Conservation (phyloP, 352 stramenopile genomes). For the Globisporangium sylvaticum region DNA sequence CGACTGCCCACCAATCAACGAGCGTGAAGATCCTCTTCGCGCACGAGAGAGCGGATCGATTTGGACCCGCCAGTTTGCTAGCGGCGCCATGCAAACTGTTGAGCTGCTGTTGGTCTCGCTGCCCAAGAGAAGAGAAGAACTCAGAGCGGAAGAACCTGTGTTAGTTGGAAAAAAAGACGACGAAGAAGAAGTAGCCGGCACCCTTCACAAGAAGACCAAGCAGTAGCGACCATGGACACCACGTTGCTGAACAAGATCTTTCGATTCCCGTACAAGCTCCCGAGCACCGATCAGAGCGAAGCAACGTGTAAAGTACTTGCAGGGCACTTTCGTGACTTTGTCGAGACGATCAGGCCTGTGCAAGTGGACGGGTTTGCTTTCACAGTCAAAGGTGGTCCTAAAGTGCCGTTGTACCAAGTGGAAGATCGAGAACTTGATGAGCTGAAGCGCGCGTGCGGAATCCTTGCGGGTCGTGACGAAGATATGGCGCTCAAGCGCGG, state of each 20-base stretch:
- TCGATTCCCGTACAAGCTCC: neutral
- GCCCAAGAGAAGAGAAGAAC: neutral
- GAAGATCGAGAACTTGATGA: constrained; percentile 18
- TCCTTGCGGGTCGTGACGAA: neutral
- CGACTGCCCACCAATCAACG: constrained; percentile 48
- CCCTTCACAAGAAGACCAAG: neutral
- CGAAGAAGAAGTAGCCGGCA: neutral
- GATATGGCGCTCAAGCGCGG: neutral
- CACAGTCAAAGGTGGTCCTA: constrained; percentile 6
- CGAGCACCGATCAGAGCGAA: neutral
- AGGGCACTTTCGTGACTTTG: neutral
- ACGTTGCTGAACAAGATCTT: neutral
- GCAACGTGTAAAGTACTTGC: neutral
- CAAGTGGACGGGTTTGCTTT: constrained; percentile 4
- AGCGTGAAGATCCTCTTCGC: constrained; percentile 7
- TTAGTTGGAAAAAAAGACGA: neutral
- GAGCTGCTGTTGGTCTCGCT: neutral
- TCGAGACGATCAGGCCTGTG: neutral
- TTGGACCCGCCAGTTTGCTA: neutral
- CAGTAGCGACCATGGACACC: neutral
- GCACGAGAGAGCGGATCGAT: neutral
- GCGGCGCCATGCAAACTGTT: neutral
- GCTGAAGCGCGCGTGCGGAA: constrained; percentile 10
- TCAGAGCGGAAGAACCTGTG: neutral
- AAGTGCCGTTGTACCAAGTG: constrained; percentile 6